A percentile compares a stretch with the other conserved stretches of the same genome.
Conservation (phyloP, 768 basidiomycete species). For the Phaeolepiota aurea region DNA sequence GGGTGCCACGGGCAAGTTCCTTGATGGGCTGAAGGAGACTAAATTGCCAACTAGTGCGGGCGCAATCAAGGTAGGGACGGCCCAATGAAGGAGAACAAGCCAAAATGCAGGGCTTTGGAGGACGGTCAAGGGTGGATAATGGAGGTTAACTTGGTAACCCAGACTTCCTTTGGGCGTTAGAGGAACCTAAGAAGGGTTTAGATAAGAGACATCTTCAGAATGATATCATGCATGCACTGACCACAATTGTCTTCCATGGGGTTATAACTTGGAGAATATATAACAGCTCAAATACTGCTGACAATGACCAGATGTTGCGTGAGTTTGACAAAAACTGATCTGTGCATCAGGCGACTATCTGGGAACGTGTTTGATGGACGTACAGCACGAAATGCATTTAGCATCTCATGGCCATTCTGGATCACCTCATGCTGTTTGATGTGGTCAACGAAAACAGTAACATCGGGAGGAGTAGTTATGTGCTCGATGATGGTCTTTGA, state of each 20-base stretch:
- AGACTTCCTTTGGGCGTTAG: constrained; percentile 14
- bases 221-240: constrained; percentile 15
- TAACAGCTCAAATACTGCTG: constrained; percentile 43
- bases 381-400: constrained; percentile 28
- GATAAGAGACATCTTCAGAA: background rate
- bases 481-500: constrained; percentile 29
- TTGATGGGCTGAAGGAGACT: constrained; percentile 52
- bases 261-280: constrained; percentile 43
- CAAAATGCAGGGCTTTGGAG: constrained; percentile 43
- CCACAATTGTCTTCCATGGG: constrained; percentile 42
- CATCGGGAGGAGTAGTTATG: constrained; percentile 19
- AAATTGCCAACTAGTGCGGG: constrained; percentile 48
- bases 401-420: constrained; percentile 24
- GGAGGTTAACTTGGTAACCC: constrained; percentile 19
- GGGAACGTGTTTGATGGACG: constrained; percentile 8
- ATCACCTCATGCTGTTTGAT: constrained; percentile 26
- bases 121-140: constrained; percentile 39
- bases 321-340: constrained; percentile 57
- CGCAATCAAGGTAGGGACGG: constrained; percentile 50
- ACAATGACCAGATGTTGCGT: constrained; percentile 49
- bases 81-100: constrained; percentile 53
- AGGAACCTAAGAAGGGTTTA: constrained; percentile 14
- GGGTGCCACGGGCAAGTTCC: constrained; percentile 2
- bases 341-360: constrained; percentile 5
- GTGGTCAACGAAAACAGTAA: constrained; percentile 20